Evolutionary conservation across 2,329 filamentous ascomycete species (phyloP), one percentile per base, ranked within the genome.

Genomic region (Elsinoe australis): DNA sequence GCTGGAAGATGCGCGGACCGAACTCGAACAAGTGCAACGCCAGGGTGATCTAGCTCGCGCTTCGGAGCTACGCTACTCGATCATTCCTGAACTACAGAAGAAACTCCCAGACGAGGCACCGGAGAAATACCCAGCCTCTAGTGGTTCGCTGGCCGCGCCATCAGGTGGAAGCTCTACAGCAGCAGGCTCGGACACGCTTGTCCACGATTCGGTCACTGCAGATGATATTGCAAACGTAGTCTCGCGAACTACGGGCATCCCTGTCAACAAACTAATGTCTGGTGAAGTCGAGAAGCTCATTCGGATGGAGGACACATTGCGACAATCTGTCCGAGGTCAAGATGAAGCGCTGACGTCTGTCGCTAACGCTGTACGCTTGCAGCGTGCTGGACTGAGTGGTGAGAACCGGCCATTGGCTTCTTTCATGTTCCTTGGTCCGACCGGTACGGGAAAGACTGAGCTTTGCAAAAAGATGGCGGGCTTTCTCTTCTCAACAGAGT

Each of bases 401-500:
- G 87, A 95, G 59, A 94, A 95, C 64, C 77, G 88, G 0, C 92
- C 92, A 0, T 74, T 95, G 4, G 92, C 90, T 0, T 94, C 85
- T 0, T 95, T 96, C 71, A 95, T 96, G 83, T 95, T 96, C 76
- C 76, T 96, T 3, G 92, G 92, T 0, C 92, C 92, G 4, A 96
- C 92, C 0, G 92, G 92, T 61, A 90, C 95, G 14, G 92, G 92
- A 50, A 98, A 96, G 71, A 98, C 92, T 2, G 89, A 96, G 62
- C 79, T 96, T 1, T 95, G 89, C 74, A 96, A 96, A 73, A 90
- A 94, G 64, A 82, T 98, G 58, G 92, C 92, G 1, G 78, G 77
- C 50, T 96, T 95, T 70, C 73, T 98, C 29, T 98, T 96, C 68
- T 92, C 85, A 0, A 95, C 87, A 1, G 87, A 95, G 58, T 80